Evolutionary conservation across 164 flowering plant genomes (phyloP).

Genomic region (Tetracentron sinense): DNA sequence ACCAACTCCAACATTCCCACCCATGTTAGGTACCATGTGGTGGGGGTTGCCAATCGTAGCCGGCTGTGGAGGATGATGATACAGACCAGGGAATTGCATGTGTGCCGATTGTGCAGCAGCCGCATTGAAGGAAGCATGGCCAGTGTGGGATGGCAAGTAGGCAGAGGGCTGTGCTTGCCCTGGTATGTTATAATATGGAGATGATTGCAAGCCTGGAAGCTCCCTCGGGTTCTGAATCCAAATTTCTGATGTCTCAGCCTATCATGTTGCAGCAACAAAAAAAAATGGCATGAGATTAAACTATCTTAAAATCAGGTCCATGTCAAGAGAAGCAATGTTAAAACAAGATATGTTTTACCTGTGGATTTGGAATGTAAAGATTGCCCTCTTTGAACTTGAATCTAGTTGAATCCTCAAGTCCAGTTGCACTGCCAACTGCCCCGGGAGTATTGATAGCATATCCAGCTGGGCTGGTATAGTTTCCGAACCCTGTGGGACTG

Average conservation of each 20-base stretch:
- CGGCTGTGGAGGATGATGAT: slow-evolving; percentile 65
- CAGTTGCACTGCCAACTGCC: slow-evolving; percentile 55
- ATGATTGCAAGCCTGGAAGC: slow-evolving; percentile 58
- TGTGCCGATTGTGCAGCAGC: slow-evolving; percentile 63
- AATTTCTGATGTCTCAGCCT: slow-evolving; percentile 88
- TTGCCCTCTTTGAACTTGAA: slow-evolving; percentile 86
- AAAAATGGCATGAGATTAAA: neutral
- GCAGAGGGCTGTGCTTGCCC: slow-evolving; percentile 78
- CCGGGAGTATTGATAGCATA: slow-evolving; percentile 71
- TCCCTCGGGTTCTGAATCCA: slow-evolving; percentile 91
- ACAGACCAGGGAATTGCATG: slow-evolving; percentile 75
- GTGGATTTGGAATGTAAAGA: slow-evolving; percentile 77
- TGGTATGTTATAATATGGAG: slow-evolving; percentile 72
- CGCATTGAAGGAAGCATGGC: slow-evolving; percentile 68
- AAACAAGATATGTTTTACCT: too few species aligned
- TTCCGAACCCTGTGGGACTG: slow-evolving; percentile 76
- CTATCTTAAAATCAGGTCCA: neutral
- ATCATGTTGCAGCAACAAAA: slow-evolving; percentile 22
- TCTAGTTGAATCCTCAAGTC: slow-evolving; percentile 81
- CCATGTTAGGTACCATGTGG: slow-evolving; percentile 65
- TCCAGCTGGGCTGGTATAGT: slow-evolving; percentile 63
- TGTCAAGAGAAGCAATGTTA: too few species aligned
- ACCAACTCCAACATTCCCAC: slow-evolving; percentile 65
- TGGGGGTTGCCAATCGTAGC: slow-evolving; percentile 62
- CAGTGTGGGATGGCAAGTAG: slow-evolving; percentile 74